Evolutionary conservation across 176 grass and related monocot species (phyloP).

Genomic region (Carex littledalei): DNA sequence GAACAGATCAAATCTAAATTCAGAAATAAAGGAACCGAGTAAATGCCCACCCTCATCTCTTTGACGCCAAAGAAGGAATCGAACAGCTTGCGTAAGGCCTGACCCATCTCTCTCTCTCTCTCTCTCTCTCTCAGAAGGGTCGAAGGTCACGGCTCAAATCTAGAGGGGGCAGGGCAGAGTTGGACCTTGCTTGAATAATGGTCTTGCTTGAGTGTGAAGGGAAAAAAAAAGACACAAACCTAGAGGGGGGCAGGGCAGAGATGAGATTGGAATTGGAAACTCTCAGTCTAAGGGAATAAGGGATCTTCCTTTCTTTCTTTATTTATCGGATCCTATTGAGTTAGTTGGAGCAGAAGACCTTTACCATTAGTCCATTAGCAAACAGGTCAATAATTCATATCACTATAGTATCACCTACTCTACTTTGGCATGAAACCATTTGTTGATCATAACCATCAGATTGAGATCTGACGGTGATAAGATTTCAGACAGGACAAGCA

Average conservation of each 20-base stretch:
- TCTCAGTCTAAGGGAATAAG: neutral
- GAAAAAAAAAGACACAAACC: neutral
- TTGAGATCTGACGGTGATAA: neutral
- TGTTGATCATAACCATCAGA: neutral
- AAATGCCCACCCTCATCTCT: conserved; percentile 71
- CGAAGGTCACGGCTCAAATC: neutral
- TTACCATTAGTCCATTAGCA: neutral
- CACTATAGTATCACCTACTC: too few relatives aligned
- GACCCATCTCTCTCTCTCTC: conserved; percentile 50
- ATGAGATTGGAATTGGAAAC: neutral
- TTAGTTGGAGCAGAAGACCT: neutral
- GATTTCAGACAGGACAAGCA: neutral
- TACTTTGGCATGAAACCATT: too few relatives aligned
- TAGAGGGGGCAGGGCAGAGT: neutral
- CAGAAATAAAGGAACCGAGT: neutral
- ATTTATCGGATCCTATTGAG: neutral
- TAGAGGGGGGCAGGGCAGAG: neutral
- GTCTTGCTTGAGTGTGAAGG: neutral
- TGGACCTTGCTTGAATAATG: neutral
- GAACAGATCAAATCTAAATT: neutral
- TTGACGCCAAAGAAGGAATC: conserved; percentile 85
- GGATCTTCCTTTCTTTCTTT: neutral
- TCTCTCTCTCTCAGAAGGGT: neutral
- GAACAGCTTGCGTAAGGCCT: conserved; percentile 88
- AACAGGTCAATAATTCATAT: neutral